These are phyloP conservation scores for Kwoniella shivajii DNA, from an alignment of 1,284 basidiomycete genomes.

Conservation along the genomic window DNA sequence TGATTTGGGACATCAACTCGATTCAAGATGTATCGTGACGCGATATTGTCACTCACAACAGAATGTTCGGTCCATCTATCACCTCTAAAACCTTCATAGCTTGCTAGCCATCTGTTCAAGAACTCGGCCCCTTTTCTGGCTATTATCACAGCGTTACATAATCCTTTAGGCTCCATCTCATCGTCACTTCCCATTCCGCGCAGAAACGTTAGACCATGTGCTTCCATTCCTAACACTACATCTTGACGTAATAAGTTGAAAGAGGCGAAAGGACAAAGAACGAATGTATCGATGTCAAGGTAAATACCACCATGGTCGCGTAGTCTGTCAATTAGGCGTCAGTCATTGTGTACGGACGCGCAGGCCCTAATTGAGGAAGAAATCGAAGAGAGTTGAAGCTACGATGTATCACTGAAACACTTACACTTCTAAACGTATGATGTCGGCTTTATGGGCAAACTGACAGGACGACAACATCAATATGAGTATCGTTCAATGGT, in stretches of 20 bases:
- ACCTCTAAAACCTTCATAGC: constrained; percentile 51
- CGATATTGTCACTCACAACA: constrained; percentile 34
- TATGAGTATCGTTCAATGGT: not conserved
- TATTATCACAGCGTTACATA: constrained; percentile 56
- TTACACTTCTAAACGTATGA: constrained; percentile 50
- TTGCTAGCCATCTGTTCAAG: constrained; percentile 44
- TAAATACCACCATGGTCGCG: constrained; percentile 55
- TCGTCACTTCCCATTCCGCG: constrained; percentile 25
- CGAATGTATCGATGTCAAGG: constrained; percentile 53
- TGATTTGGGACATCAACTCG: not conserved
- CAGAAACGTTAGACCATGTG: constrained; percentile 28
- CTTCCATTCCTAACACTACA: constrained; percentile 54
- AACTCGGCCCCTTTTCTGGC: constrained; percentile 47
- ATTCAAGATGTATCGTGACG: not conserved
- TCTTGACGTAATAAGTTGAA: constrained; percentile 38
- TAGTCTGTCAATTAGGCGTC: no score
- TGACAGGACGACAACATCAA: not conserved
- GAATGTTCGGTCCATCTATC: constrained; percentile 50
- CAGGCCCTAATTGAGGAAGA: no score
- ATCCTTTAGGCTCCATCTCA: constrained; percentile 48
- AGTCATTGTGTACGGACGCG: no score
- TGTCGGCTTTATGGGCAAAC: constrained; percentile 56
- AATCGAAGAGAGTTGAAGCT: not conserved
- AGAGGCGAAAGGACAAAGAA: constrained; percentile 30
- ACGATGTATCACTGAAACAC: no score